These are phyloP conservation scores for Yamadazyma tumulicola DNA, from an alignment of 805 yeast genomes.

Conservation along the genomic window DNA sequence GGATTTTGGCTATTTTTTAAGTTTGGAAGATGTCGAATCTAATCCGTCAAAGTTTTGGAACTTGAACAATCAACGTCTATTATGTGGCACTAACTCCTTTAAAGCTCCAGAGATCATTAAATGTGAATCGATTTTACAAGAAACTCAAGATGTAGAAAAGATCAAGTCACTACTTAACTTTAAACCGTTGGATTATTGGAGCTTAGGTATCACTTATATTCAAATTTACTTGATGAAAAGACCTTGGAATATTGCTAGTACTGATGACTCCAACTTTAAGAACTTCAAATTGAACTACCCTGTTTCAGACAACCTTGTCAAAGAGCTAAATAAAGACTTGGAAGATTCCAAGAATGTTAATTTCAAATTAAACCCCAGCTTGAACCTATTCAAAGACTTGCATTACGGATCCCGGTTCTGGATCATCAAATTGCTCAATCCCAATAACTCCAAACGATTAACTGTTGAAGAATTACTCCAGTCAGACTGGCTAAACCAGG, in stretches of 20 bases:
- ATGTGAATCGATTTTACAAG: constrained; percentile 17
- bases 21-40: constrained; percentile 18
- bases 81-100: constrained; percentile 50
- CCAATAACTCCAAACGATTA: constrained; percentile 22
- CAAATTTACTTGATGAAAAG: constrained; percentile 40
- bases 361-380: constrained; percentile 26
- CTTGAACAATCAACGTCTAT: constrained; percentile 12
- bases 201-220: constrained; percentile 48
- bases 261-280: constrained; percentile 17
- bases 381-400: constrained; percentile 29
- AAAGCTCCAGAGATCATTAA: constrained; percentile 51
- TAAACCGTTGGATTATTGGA: constrained; percentile 43
- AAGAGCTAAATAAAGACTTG: constrained; percentile 20
- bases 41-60: constrained; percentile 13
- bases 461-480: constrained; percentile 22
- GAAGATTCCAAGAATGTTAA: constrained; percentile 18
- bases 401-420: constrained; percentile 35
- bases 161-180: constrained; percentile 10
- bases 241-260: constrained; percentile 48
- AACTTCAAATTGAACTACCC: constrained; percentile 29
- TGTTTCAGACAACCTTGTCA: constrained; percentile 16
- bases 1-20: constrained; percentile 51
- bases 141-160: constrained; percentile 5
- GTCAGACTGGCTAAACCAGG: constrained; percentile 37
- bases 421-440: constrained; percentile 33